Base-by-base conservation (phyloP, 2,329 filamentous ascomycete genomes). In the Acrocalymma vagum region DNA sequence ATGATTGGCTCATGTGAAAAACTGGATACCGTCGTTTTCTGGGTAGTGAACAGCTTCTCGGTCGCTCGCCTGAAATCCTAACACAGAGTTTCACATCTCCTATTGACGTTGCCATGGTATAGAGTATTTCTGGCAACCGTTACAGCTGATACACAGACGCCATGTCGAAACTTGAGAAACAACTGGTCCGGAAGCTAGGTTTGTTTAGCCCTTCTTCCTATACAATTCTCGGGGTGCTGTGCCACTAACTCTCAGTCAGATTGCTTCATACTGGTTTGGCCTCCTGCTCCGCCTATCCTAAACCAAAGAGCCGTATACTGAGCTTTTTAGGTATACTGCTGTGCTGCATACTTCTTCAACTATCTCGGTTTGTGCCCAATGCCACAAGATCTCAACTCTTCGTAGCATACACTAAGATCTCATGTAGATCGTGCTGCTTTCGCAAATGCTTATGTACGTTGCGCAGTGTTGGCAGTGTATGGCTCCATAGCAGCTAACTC, bases 281-380 rank as follows among this genome's bases (percentile, higher is more conserved):
- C 8, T 11, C 6, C 2, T 9, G 14, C n/a, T n/a, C n/a, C n/a
- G n/a, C n/a, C n/a, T n/a, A 16, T 22, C 13, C 7, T 40, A 10
- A 13, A 30, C 20, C 16, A 24, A 17, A 18, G 14, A 18, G 11
- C 9, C 8, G 3, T 18, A 5, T 25, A 4, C 31, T 47, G 31
- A 50, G 3, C 10, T 3, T 21, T n/a, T 9, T 27, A 58, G 54
- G 48, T 61, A 15, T 64, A 64, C 32, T 64, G 58, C 29, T 64
- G 60, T 32, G 51, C 58, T 16, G 58, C 56, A 11, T 64, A 63
- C 37, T 64, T 63, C n/a, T 63, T 64, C 50, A 64, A 64, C 14
- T 64, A 64, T 30, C 40, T 64, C 14, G 60, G 60, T 53, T 10
- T 24, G 50, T 34, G 32, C 24, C 14, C 2, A 9, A 13, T 21